Evolutionary conservation across 225 moss, liverwort and hornwort genomes (phyloP).

Genomic region (Pleurozium schreberi): DNA sequence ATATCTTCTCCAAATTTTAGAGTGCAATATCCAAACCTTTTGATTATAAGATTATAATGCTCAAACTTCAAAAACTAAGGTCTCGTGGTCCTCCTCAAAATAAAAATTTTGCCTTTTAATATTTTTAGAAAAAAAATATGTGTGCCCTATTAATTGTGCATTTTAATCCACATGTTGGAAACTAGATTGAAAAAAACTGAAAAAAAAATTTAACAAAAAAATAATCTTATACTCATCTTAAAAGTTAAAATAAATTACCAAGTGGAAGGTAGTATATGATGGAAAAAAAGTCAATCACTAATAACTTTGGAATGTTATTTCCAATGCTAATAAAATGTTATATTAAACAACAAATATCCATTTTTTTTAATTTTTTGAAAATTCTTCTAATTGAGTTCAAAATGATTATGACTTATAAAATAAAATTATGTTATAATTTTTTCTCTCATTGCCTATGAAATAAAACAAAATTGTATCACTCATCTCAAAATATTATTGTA

Average conservation of each 20-base stretch:
- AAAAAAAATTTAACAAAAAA: background rate
- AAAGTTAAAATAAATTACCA: background rate
- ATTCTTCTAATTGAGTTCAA: background rate
- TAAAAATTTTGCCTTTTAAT: background rate
- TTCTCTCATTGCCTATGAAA: background rate
- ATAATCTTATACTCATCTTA: background rate
- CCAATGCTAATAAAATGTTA: background rate
- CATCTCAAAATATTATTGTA: too few relatives aligned
- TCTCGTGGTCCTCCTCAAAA: rapidly evolving
- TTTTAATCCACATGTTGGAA: background rate
- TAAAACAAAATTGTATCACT: background rate
- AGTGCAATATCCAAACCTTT: rapidly evolving
- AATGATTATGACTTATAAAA: too few relatives aligned
- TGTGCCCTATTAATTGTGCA: background rate
- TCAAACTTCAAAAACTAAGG: background rate
- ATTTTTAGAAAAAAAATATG: background rate
- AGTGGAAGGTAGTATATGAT: background rate
- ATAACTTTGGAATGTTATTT: background rate
- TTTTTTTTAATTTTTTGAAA: background rate
- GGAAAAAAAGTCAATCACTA: background rate
- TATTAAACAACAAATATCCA: background rate
- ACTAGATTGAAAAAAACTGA: background rate
- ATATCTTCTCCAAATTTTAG: rapidly evolving
- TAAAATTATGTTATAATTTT: background rate
- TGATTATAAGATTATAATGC: background rate